phyloP scores from a whole-genome alignment of 805 yeast species.

The Lachancea thermotolerans region DNA sequence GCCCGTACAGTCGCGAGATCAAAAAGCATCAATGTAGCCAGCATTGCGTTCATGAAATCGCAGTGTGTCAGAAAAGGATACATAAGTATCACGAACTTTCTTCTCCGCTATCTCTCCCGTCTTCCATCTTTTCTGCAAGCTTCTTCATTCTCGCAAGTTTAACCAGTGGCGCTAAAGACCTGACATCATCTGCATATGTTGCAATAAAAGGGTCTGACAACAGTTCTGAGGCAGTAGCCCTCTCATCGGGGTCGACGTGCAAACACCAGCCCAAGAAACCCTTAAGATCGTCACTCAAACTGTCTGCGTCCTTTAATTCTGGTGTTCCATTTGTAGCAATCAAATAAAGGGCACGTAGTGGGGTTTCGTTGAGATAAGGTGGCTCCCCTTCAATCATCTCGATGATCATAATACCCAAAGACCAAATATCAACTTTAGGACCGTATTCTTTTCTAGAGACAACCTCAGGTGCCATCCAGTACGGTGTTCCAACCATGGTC shows the following conservation, averaged over 20 bases:
- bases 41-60: no score
- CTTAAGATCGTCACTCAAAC: conserved; percentile 57
- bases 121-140: conserved; percentile 33
- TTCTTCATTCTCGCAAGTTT: conserved; percentile 67
- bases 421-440: conserved; percentile 96
- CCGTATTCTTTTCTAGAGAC: conserved; percentile 93
- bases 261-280: conserved; percentile 70
- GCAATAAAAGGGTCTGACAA: conserved; percentile 58
- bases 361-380: conserved; percentile 94
- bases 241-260: conserved; percentile 72
- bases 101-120: conserved; percentile 21
- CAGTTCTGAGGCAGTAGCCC: conserved; percentile 73
- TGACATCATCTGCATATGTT: conserved; percentile 51
- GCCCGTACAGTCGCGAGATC: neutral
- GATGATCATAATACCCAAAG: conserved; percentile 93
- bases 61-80: neutral
- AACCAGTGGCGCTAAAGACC: conserved; percentile 64
- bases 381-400: conserved; percentile 99
- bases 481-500: conserved; percentile 99
- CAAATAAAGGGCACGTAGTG: conserved; percentile 84
- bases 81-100: neutral
- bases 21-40: no score
- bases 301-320: conserved; percentile 79
- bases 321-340: conserved; percentile 98
- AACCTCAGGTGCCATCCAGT: conserved; percentile 99